Base-by-base conservation (phyloP, 345 rosid species). In the Boechera stricta region DNA sequence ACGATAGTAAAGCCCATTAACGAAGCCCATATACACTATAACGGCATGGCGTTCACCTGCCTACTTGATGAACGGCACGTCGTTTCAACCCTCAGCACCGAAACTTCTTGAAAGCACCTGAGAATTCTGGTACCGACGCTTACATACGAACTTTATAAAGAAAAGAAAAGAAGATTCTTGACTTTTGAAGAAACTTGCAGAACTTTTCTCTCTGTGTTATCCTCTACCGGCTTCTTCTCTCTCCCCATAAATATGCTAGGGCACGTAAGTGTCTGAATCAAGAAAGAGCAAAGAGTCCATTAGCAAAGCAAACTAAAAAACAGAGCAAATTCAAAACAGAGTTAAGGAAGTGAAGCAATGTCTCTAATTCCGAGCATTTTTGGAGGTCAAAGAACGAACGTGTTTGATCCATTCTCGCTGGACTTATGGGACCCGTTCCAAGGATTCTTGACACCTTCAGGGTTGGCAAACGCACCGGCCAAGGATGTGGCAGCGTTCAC, bases 391-490 rank as follows among this genome's bases (percentile, higher is more conserved):
- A 47, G 75, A 38, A 33, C 74, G 7, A 78, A 74, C 62, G 55
- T 70, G 4, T 74, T 78, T 33, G 74, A 81, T 2, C 82, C 84
- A 0, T 74, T 75, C 13, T 78, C 82, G 0, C 2, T 60, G 0
- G 80, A 82, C 28, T 12, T 60, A 6, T 82, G 77, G 77, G 82
- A 74, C 61, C 82, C 84, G 0, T 74, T 71, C 0, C 32, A 71
- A 44, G 71, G 77, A 2, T 71, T 67, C 79, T 38, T 69, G 2
- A 39, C 36, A 0, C 63, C 12, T 0, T 69, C 31, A 0, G 33
- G 3, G 3, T 33, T 26, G 6, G 51, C 51, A 71, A 63, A 7
- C 55, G 74, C 78, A 6, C 33, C 67, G 0, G 59, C 73, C 1
- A 33, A 71, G n/a, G 82, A 82, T 9, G 38, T 67, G 0, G 54